Base-by-base conservation (phyloP, 768 basidiomycete genomes). In the Epithele typhae region DNA sequence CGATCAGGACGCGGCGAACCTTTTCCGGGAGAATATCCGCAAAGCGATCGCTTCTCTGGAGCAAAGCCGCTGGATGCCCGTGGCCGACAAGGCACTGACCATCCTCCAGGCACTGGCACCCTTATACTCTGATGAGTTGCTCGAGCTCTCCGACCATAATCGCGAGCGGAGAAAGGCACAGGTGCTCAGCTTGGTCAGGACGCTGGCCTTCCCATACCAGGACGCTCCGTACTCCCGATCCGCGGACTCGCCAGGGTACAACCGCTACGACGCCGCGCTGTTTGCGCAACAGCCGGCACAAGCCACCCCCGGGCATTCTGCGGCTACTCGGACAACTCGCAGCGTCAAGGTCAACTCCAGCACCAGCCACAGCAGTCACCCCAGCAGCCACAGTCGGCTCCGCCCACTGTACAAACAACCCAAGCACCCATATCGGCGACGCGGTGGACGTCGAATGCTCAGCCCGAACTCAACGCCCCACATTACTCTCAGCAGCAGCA, bases 151-250 rank as follows among this genome's bases (percentile, higher is more conserved):
- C 35, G 59, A 68, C 17, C 76, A 78, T 48, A 69, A 71, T 18
- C 71, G 81, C 40, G 80, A 82, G 51, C 79, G 77, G 62, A 73
- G 76, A 59, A 80, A 82, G 51, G 71, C 71, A 10, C 73, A 76
- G 51, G 77, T 88, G 19, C 65, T 89, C 39, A 69, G 79, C 43
- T 73, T 78, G 19, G 87, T 89, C 34, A 76, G 82, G 49, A 85
- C 84, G 50, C 75, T 90, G 18, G 85, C 86, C 22, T 88, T 89
- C 65, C 87, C 87, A n/a, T 87, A 84, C 61, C 84, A 84, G 55
- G 84, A 81, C 64, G 79, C 77, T 43, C 80, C 64, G 73, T 65
- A 73, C 72, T 65, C 51, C 79, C 79, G 22, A 77, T 78, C 24
- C 67, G 69, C 58, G 65, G 54, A 50, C 41, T 82, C 82, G 7